Base-by-base conservation (phyloP, 2,329 filamentous ascomycete species). In the Dothiorella sarmentorum region DNA sequence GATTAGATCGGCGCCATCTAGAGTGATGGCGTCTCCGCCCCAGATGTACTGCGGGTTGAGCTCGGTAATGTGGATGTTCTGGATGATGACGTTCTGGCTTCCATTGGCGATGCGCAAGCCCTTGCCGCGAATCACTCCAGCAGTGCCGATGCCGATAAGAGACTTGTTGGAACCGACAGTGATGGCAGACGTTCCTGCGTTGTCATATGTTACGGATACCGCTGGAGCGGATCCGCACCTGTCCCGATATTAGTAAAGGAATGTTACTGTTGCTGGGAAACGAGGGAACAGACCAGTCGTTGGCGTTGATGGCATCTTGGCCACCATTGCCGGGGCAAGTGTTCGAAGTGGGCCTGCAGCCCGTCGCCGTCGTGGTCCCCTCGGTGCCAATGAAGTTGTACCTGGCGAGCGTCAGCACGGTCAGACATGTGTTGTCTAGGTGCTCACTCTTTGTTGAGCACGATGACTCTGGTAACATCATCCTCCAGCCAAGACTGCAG, bases 261-360 rank as follows among this genome's bases (percentile, higher is more conserved):
- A 27, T 15, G 1, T 2, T 1, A 17, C 3, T 3, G n/a, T n/a
- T n/a, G n/a, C n/a, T 27, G 9, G 3, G 20, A n/a, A 13, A 29
- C 24, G 9, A n/a, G 11, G 35, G 2, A 20, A 2, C 35, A 70
- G 83, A 86, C 79, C 81, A 84, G 65, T 76, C 67, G 66, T 84
- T 72, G 73, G 82, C 75, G 73, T 85, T 82, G 68, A 87, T 85
- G 62, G 84, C 81, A 40, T 78, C 65, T 74, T 87, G 84, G 71
- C 84, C 83, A 10, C 68, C 77, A 24, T 80, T 82, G 31, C 81
- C 82, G 71, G 78, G 83, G 58, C 67, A 68, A 17, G 56, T 68
- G 60, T 69, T 72, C 6, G 69, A 69, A 62, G 68, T 70, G 24
- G 84, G 83, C 13, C 82, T 79, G 65, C 85, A 87, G 18, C 84